Evolutionary conservation across 2,329 filamentous ascomycete genomes (phyloP).

Genomic region (Dactylonectria estremocensis): DNA sequence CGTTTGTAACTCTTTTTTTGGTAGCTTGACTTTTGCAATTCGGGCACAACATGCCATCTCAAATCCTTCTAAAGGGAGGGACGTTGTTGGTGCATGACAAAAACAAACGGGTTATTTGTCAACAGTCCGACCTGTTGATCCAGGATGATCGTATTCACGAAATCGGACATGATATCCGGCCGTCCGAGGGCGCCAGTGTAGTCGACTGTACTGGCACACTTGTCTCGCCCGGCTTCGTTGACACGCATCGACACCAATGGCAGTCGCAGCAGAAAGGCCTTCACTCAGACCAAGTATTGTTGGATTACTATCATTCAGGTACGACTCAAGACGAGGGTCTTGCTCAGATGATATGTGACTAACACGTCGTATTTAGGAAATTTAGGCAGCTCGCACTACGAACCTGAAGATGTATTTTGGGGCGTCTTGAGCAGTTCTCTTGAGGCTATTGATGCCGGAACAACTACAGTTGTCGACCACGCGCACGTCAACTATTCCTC

Average conservation of each 20-base stretch:
- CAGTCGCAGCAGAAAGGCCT: neutral
- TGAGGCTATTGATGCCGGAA: conserved; percentile 3
- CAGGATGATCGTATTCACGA: conserved; percentile 23
- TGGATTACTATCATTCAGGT: neutral
- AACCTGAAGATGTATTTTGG: neutral
- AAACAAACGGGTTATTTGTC: too few relatives aligned
- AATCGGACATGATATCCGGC: neutral
- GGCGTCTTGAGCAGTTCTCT: neutral
- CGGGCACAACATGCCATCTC: too few relatives aligned
- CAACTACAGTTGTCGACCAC: conserved; percentile 1
- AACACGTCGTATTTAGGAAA: too few relatives aligned
- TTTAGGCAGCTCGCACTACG: neutral
- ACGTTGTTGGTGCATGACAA: too few relatives aligned
- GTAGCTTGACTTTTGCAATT: too few relatives aligned
- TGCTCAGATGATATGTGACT: neutral
- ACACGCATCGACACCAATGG: conserved; percentile 1
- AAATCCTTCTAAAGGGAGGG: too few relatives aligned
- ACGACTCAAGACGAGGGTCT: too few relatives aligned
- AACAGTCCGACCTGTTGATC: conserved; percentile 24
- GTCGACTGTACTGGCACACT: conserved; percentile 21
- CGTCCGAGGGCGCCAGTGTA: neutral
- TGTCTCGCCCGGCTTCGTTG: conserved; percentile 1
- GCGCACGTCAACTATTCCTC: neutral
- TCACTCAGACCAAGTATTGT: neutral
- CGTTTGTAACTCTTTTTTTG: too few relatives aligned